Conservation (phyloP, 495 filamentous ascomycete genomes). For the Neurospora cerealis region DNA sequence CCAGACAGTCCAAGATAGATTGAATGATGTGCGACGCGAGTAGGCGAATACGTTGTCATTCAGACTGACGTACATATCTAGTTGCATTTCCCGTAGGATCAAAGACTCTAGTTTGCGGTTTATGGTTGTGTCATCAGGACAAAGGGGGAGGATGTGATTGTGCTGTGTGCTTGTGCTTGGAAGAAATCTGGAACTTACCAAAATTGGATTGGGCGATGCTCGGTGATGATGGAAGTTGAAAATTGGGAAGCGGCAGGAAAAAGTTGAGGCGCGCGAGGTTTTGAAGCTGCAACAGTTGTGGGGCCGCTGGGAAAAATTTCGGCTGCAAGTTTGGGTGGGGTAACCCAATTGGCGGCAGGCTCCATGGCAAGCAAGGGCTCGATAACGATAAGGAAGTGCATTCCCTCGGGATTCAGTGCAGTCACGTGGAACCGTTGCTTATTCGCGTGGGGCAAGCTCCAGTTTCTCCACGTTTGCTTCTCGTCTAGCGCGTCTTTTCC, state of each 20-base stretch:
- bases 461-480: not conserved
- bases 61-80: constrained; percentile 98
- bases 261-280: constrained; percentile 12
- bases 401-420: not conserved
- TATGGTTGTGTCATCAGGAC: constrained; percentile 52
- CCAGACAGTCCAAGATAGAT: not conserved
- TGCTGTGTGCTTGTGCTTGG: constrained; percentile 1
- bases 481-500: not conserved
- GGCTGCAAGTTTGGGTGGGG: constrained; percentile 3
- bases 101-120: constrained; percentile 99
- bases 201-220: constrained; percentile 7
- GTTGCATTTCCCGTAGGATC: constrained; percentile 89
- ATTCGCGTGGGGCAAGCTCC: constrained; percentile 10
- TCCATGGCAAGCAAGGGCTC: not conserved
- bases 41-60: constrained; percentile 28
- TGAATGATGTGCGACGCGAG: not conserved
- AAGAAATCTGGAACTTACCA: constrained; percentile 16
- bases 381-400: not conserved
- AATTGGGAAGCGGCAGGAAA: constrained; percentile 12
- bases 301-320: constrained; percentile 15
- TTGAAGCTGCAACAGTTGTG: constrained; percentile 23
- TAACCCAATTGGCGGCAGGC: not conserved
- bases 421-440: constrained; percentile 16
- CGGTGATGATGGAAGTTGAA: constrained; percentile 7
- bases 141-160: constrained; percentile 3